Percentiles rank a stretch among this genome's conserved stretches.
phyloP scores from a whole-genome alignment of 768 basidiomycete species.

The Tephrocybe sp. region DNA sequence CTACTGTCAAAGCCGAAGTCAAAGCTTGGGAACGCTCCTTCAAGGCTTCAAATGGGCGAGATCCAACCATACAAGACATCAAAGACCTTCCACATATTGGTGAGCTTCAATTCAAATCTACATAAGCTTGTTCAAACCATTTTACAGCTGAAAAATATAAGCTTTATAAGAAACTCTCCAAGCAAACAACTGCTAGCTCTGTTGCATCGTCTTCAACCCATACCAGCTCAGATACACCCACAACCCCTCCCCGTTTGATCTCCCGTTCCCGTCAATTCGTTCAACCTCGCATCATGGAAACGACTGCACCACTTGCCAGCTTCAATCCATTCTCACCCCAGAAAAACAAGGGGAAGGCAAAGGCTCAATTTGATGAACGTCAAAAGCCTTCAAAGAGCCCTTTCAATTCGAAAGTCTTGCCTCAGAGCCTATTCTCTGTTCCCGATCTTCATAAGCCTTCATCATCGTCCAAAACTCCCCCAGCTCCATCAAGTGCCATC shows the following conservation, averaged over 20 bases:
- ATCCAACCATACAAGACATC: slow-evolving; percentile 71
- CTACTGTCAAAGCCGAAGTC: slow-evolving; percentile 61
- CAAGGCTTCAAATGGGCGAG: slow-evolving; percentile 47
- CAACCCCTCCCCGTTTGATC: slow-evolving; percentile 34
- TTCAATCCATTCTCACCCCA: slow-evolving; percentile 81
- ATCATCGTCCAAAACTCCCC: slow-evolving; percentile 20
- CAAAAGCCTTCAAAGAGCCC: slow-evolving; percentile 49
- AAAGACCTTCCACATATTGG: slow-evolving; percentile 59
- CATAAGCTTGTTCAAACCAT: slow-evolving; percentile 13
- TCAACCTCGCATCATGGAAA: slow-evolving; percentile 48
- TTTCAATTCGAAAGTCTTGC: slow-evolving; percentile 31
- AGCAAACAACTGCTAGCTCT: slow-evolving; percentile 29
- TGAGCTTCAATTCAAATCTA: slow-evolving; percentile 29
- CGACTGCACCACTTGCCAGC: slow-evolving; percentile 48
- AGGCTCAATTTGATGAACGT: slow-evolving; percentile 19
- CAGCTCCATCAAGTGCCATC: slow-evolving; percentile 41
- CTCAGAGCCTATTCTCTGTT: slow-evolving; percentile 37
- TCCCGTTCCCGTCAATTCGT: slow-evolving; percentile 31
- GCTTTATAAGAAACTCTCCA: slow-evolving; percentile 74
- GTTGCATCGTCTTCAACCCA: slow-evolving; percentile 13
- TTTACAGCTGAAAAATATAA: slow-evolving; percentile 73
- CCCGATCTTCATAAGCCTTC: slow-evolving; percentile 22
- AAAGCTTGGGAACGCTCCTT: slow-evolving; percentile 79
- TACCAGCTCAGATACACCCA: slow-evolving; percentile 26
- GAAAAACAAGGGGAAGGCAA: slow-evolving; percentile 58